Base-by-base conservation (phyloP, 345 rosid species). In the Eucalyptus regnans region DNA sequence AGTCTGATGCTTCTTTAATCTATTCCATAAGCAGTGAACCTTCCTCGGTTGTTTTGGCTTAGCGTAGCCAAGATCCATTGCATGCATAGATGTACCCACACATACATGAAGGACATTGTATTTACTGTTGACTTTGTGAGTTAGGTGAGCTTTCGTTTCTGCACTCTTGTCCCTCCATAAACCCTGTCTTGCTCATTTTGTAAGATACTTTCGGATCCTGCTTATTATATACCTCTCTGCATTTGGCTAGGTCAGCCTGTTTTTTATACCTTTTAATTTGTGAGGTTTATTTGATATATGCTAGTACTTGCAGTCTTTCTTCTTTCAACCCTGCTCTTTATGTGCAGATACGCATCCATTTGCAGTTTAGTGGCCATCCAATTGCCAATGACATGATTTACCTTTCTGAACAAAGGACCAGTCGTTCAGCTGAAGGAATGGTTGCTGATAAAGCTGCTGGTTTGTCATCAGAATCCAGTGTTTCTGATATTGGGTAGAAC, bases 331-430 rank as follows among this genome's bases (percentile, higher is more conserved):
- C 83, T 68, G 56, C 17, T 50, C 44, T 64, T 41, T 46, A 87
- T 76, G 60, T 79, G 94, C 89, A 97, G 99, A 98, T 98, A 90
- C 97, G 99, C 52, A 97, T 95, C 87, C 99, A 98, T 94, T 92
- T 98, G 93, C 95, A 97, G 86, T 92, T 91, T 88, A 91, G 92
- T 2, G 99, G 99, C 50, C 95, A 98, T 94, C 98, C 98, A 54
- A 98, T 98, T 91, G 99, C 96, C 66, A 98, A 98, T 90, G 99
- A 97, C 91, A 91, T 91, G 76, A 99, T 97, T 90, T 98, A 96
- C 92, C 96, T 96, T 31, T 91, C 92, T 81, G 93, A 91, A 81
- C 62, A 92, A 50, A 92, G 87, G 51, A 88, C 91, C 86, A 89
- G 90, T 91, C 91, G 92, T 46, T 91, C 92, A 58, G 89, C 89